phyloP scores from a whole-genome alignment of 331 rosid species.

The Pyracantha coccinea region DNA sequence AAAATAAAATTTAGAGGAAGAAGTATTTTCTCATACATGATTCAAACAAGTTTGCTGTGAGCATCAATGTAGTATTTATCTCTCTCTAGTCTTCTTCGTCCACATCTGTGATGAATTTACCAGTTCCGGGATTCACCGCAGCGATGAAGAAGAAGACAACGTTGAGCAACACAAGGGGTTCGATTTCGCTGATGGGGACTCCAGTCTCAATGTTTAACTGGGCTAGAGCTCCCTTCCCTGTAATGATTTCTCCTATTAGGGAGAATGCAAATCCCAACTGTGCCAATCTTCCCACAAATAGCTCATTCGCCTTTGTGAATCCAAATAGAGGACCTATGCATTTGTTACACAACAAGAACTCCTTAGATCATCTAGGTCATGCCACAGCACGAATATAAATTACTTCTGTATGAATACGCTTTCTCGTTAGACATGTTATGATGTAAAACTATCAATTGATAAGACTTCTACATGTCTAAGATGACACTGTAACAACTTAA shows the following conservation, averaged over 20 bases:
- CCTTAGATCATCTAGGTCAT: neutral
- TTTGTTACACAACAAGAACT: neutral
- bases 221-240: constrained; percentile 98
- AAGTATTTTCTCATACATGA: no score
- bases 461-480: neutral
- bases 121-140: constrained; percentile 94
- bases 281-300: constrained; percentile 97
- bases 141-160: constrained; percentile 91
- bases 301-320: constrained; percentile 88
- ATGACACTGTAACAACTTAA: neutral
- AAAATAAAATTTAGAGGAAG: no score
- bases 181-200: constrained; percentile 83
- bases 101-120: constrained; percentile 73
- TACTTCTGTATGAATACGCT: neutral
- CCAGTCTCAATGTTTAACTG: constrained; percentile 95
- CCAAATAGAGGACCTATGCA: constrained; percentile 81
- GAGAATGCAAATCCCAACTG: constrained; percentile 93
- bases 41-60: no score
- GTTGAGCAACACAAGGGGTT: constrained; percentile 84
- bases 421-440: neutral
- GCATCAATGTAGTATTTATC: no score
- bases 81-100: constrained; percentile 36
- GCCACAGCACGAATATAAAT: neutral
- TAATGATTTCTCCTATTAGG: constrained; percentile 83
- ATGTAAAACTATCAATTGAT: neutral